Base-by-base conservation (phyloP, 75 land plant species). In the Selaginella tamariscina region DNA sequence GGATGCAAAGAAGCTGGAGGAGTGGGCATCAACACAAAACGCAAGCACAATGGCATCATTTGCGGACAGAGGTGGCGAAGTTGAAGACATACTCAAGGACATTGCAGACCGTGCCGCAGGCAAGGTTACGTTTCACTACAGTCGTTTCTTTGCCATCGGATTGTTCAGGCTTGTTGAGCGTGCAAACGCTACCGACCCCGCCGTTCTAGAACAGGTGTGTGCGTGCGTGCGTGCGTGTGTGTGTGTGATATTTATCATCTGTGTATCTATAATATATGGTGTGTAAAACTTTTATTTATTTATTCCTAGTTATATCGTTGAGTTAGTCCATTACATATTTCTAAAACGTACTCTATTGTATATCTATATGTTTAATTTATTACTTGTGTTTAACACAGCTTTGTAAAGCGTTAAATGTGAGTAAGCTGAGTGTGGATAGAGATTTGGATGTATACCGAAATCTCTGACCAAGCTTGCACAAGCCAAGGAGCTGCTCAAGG, bases 131-230 rank as follows among this genome's bases (percentile, higher is more conserved):
- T 95, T 95, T 67, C 86, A 84, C 75, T 95, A 95, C 70, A 95
- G 99, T 65, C 91, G 99, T 29, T 95, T 95, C 79, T 90, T 95
- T 82, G 96, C 99, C 20, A 74, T 95, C 68, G 99, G 99, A 2
- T 74, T 95, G 57, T 95, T 95, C 66, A 83, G 99, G 27, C 77
- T 95, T 24, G 84, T 90, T 62, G 99, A 95, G 71, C 65, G 85
- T 62, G 83, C 99, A 62, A 95, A 90, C 80, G 96, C 96, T 63
- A 82, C 87, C 22, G 99, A 95, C 70, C 99, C 99, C 1, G 73
- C 82, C 0, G 69, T 85, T 23, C 65, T 95, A 32, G 96, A 90
- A 33, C 80, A 91, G 91, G 99, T 89, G 29, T 31, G 56, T 5
- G 15, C 15, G 49, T 39, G 49, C 49, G 5, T 15, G 49, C 49